phyloP scores from a whole-genome alignment of 305 asterid genomes.

The Rubia occidens region DNA sequence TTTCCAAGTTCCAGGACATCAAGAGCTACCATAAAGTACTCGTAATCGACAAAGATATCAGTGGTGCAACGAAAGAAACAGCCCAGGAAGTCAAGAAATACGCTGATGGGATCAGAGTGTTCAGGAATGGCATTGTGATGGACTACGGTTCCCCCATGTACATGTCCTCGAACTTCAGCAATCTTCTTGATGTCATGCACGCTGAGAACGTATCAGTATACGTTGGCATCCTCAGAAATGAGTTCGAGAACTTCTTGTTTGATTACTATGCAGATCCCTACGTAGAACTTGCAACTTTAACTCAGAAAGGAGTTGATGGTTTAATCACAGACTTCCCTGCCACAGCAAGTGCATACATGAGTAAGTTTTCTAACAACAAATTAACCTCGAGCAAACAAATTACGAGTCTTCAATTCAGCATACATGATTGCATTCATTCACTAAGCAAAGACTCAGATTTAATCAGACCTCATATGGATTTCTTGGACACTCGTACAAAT shows the following conservation, averaged over 20 bases:
- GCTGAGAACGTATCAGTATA: conserved; percentile 75
- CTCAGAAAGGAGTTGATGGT: conserved; percentile 47
- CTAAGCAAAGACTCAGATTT: not conserved
- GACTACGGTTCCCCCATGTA: conserved; percentile 28
- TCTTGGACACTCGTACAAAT: no score
- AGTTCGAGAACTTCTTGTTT: conserved; percentile 50
- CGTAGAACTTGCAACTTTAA: conserved; percentile 48
- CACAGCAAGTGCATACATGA: conserved; percentile 48
- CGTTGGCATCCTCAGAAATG: conserved; percentile 59
- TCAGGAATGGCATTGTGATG: conserved; percentile 39
- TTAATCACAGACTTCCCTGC: conserved; percentile 61
- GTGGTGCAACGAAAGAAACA: conserved; percentile 41
- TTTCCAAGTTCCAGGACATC: conserved; percentile 43
- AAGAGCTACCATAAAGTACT: conserved; percentile 56
- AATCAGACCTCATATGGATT: no score
- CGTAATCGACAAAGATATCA: conserved; percentile 28
- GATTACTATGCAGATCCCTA: conserved; percentile 81
- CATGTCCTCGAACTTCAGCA: conserved; percentile 43
- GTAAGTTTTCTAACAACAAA: conserved; percentile 33
- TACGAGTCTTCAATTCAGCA: not conserved
- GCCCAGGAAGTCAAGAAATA: conserved; percentile 66
- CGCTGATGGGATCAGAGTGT: conserved; percentile 59
- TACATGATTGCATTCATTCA: not conserved
- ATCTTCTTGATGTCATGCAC: conserved; percentile 49
- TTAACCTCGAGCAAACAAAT: no score